Evolutionary conservation across 768 basidiomycete species (phyloP).

Genomic region (Leccinum barrowsii): DNA sequence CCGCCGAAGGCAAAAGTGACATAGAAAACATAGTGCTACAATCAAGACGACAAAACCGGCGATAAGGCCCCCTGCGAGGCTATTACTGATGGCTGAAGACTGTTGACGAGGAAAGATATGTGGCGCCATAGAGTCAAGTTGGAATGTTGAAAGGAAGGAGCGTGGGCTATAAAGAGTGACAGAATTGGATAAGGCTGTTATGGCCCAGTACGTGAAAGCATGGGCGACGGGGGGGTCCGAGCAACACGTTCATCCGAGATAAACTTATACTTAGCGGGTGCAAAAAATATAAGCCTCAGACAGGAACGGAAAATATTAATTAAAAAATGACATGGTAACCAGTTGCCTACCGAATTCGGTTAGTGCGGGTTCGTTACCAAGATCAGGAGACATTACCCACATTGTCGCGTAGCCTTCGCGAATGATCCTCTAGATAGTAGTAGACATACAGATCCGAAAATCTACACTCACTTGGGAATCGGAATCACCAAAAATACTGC

Average conservation of each 20-base stretch:
- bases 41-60: constrained; percentile 6
- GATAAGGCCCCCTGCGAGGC: constrained; percentile 48
- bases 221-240: neutral
- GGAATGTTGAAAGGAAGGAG: neutral
- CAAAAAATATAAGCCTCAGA: neutral
- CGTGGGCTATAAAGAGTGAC: constrained; percentile 10
- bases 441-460: neutral
- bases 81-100: constrained; percentile 24
- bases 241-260: neutral
- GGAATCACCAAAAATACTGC: neutral
- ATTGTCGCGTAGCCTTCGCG: neutral
- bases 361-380: constrained; percentile 10
- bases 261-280: constrained; percentile 7
- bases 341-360: neutral
- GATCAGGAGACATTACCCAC: neutral
- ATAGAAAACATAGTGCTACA: constrained; percentile 36
- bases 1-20: constrained; percentile 37
- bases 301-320: neutral
- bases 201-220: neutral
- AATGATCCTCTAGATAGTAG: neutral
- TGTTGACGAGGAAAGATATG: constrained; percentile 9
- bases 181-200: neutral
- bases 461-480: neutral
- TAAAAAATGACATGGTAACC: constrained; percentile 1
- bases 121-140: constrained; percentile 18